Evolutionary conservation across 2,329 filamentous ascomycete genomes (phyloP).

Genomic region (Aspergillus pseudotamarii): DNA sequence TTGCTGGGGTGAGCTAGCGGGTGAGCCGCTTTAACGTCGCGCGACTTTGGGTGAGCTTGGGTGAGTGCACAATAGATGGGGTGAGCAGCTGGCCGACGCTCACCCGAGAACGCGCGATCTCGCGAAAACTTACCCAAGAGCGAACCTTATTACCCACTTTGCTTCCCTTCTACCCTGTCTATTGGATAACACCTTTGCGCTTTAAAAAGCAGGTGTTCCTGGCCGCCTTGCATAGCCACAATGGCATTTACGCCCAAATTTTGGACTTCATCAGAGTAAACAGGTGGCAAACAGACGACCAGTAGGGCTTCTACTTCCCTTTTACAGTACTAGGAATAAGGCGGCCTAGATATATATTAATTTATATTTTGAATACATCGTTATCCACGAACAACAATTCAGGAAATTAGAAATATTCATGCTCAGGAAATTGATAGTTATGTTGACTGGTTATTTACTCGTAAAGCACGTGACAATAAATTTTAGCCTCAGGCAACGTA

Average conservation of each 20-base stretch:
- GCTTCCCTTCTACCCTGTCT: not conserved
- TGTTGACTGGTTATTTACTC: not conserved
- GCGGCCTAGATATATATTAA: not conserved
- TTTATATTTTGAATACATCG: not conserved
- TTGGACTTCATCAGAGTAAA: not conserved
- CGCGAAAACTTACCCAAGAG: not conserved
- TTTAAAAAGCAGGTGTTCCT: not conserved
- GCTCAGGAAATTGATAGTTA: not conserved
- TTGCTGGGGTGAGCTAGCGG: constrained; percentile 3
- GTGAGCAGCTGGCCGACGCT: too few species aligned
- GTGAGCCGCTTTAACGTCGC: constrained; percentile 4
- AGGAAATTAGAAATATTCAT: not conserved
- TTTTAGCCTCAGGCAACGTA: not conserved
- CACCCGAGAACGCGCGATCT: not conserved
- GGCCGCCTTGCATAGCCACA: not conserved
- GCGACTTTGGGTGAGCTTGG: not conserved
- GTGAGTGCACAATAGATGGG: not conserved
- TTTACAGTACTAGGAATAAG: not conserved
- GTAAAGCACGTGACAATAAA: not conserved
- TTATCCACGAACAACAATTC: not conserved
- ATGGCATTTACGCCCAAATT: not conserved
- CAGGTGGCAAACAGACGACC: not conserved
- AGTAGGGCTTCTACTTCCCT: not conserved
- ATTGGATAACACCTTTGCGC: not conserved
- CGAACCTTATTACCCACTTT: not conserved